phyloP scores from a whole-genome alignment of 108 stramenopile genomes.

The Skeletonema tropicum region DNA sequence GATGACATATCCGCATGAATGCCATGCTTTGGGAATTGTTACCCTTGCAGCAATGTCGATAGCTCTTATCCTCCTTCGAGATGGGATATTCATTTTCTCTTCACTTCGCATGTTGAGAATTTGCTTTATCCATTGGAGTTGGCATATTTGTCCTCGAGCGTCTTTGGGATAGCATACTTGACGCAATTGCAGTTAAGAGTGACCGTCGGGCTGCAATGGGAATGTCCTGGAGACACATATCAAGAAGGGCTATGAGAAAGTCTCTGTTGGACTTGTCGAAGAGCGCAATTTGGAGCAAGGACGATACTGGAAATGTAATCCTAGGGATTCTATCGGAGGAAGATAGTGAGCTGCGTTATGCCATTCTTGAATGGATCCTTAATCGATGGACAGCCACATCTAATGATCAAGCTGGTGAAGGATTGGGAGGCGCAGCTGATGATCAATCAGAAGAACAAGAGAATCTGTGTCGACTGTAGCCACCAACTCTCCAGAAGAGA shows the following conservation, averaged over 20 bases:
- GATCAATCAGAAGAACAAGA: background rate
- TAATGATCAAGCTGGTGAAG: background rate
- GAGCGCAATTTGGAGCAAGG: constrained; percentile 31
- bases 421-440: background rate
- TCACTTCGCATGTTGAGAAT: constrained; percentile 18
- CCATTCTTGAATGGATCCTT: constrained; percentile 39
- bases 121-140: constrained; percentile 10
- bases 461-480: background rate
- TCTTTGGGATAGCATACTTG: constrained; percentile 8
- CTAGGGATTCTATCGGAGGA: constrained; percentile 29
- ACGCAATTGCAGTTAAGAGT: background rate
- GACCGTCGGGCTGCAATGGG: background rate
- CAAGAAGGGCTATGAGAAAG: constrained; percentile 23
- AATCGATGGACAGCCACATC: constrained; percentile 34
- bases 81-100: constrained; percentile 8
- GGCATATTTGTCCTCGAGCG: constrained; percentile 17
- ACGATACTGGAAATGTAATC: constrained; percentile 6
- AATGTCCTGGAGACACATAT: constrained; percentile 15
- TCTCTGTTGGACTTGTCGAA: constrained; percentile 33
- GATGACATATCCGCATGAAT: constrained; percentile 18
- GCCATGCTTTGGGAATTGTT: constrained; percentile 25
- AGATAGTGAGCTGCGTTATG: constrained; percentile 34
- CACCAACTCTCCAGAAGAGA: background rate
- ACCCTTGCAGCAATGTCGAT: constrained; percentile 12
- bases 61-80: constrained; percentile 5